Evolutionary conservation across 257 asterid species (phyloP).

Genomic region (Solanum lycopersicoides): DNA sequence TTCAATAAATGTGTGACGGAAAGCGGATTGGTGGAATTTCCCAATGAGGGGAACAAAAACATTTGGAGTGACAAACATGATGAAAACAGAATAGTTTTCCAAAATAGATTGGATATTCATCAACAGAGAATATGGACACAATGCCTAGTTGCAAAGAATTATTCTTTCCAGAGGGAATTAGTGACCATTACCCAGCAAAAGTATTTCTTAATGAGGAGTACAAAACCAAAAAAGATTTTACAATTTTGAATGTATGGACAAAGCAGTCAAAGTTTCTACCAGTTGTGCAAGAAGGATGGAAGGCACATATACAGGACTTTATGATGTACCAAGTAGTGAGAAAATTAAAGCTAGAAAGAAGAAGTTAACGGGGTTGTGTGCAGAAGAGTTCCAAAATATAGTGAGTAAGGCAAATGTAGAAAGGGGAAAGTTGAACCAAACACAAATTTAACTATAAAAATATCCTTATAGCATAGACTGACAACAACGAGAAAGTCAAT

Average conservation of each 20-base stretch:
- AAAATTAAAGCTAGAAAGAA: background rate
- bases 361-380: background rate
- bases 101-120: background rate
- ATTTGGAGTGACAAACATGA: background rate
- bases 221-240: background rate
- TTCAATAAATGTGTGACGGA: background rate
- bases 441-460: no score
- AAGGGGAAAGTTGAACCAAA: background rate
- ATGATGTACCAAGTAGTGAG: background rate
- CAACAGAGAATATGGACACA: background rate
- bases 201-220: background rate
- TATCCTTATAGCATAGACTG: background rate
- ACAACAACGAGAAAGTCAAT: background rate
- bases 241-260: background rate
- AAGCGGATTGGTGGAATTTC: background rate
- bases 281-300: background rate
- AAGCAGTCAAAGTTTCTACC: background rate
- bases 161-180: background rate
- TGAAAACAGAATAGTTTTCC: no score
- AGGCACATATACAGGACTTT: background rate
- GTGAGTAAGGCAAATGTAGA: background rate
- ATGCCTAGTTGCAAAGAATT: background rate
- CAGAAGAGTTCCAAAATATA: background rate
- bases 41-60: background rate
- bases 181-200: background rate